phyloP scores from a whole-genome alignment of 2,329 filamentous ascomycete species.

The Zymoseptoria brevis region DNA sequence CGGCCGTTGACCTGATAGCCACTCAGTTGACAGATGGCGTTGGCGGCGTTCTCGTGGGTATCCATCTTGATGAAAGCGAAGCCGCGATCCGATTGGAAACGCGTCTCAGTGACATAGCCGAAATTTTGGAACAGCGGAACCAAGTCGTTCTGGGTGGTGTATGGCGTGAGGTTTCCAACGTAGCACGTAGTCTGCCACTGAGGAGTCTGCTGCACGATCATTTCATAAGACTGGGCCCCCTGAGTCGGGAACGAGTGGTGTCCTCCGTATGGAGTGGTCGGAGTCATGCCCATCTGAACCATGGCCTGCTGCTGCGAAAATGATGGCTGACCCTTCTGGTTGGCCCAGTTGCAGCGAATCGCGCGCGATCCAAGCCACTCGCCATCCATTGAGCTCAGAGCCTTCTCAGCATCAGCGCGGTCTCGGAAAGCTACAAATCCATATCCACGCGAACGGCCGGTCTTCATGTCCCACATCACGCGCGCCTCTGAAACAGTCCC shows the following conservation, averaged over 20 bases:
- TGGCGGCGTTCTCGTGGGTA: slow-evolving; percentile 91
- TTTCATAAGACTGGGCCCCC: slow-evolving; percentile 93
- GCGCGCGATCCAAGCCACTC: slow-evolving; percentile 98
- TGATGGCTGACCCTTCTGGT: slow-evolving; percentile 98
- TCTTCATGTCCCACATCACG: slow-evolving; percentile 99
- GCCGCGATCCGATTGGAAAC: slow-evolving; percentile 94
- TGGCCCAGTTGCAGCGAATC: slow-evolving; percentile 99
- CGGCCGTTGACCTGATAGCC: slow-evolving; percentile 97
- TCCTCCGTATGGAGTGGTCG: slow-evolving; percentile 82
- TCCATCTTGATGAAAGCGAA: slow-evolving; percentile 99
- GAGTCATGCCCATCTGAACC: slow-evolving; percentile 96
- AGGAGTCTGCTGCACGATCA: slow-evolving; percentile 90
- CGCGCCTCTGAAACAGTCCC: slow-evolving; percentile 93
- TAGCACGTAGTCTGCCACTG: slow-evolving; percentile 98
- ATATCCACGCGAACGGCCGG: slow-evolving; percentile 90
- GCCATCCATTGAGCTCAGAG: slow-evolving; percentile 93
- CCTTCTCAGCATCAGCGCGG: slow-evolving; percentile 87
- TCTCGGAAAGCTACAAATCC: slow-evolving; percentile 97
- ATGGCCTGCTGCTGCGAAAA: slow-evolving; percentile 97
- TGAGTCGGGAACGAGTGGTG: slow-evolving; percentile 91
- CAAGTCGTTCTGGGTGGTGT: slow-evolving; percentile 92
- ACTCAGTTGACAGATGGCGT: slow-evolving; percentile 96
- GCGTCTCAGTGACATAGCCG: slow-evolving; percentile 91
- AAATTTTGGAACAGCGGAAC: slow-evolving; percentile 99
- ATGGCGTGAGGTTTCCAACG: slow-evolving; percentile 93